Percentiles rank a stretch among this genome's conserved stretches.
Conservation (phyloP, 2,329 filamentous ascomycete species). For the Proliferodiscus dingleyae region DNA sequence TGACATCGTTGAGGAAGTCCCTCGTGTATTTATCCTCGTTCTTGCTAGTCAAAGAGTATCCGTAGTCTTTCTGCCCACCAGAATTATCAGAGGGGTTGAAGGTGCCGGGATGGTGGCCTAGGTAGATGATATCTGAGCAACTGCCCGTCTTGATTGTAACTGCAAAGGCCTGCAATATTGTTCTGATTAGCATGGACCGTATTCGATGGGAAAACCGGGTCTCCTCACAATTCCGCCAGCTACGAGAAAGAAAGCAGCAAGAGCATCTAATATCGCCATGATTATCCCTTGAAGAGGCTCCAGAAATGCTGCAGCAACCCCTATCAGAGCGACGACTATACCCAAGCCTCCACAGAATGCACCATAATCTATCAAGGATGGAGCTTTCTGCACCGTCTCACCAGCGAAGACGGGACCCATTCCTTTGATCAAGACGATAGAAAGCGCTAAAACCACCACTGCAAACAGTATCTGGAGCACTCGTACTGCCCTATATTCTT, state of each 20-base stretch:
- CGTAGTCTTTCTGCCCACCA: constrained; percentile 13
- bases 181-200: no score
- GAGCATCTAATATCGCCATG: constrained; percentile 18
- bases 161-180: constrained; percentile 22
- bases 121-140: constrained; percentile 13
- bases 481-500: no score
- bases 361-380: constrained; percentile 21
- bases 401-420: constrained; percentile 13
- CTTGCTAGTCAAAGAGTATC: neutral
- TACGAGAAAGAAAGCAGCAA: constrained; percentile 25
- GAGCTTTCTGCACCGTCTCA: constrained; percentile 5
- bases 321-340: constrained; percentile 18
- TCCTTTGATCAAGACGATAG: constrained; percentile 21
- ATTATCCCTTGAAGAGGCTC: constrained; percentile 23
- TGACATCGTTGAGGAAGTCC: constrained; percentile 4
- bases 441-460: constrained; percentile 22
- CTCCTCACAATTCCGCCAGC: constrained; percentile 26
- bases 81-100: constrained; percentile 4
- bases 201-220: neutral
- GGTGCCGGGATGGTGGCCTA: constrained; percentile 7
- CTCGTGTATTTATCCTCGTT: neutral
- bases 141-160: constrained; percentile 19
- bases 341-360: constrained; percentile 25
- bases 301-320: constrained; percentile 20
- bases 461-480: constrained; percentile 20